Percentiles rank a stretch among this genome's conserved stretches.
These are phyloP conservation scores for Immersiporthe knoxdaviesiana DNA, from an alignment of 2,329 filamentous ascomycete species.

Conservation along the genomic window DNA sequence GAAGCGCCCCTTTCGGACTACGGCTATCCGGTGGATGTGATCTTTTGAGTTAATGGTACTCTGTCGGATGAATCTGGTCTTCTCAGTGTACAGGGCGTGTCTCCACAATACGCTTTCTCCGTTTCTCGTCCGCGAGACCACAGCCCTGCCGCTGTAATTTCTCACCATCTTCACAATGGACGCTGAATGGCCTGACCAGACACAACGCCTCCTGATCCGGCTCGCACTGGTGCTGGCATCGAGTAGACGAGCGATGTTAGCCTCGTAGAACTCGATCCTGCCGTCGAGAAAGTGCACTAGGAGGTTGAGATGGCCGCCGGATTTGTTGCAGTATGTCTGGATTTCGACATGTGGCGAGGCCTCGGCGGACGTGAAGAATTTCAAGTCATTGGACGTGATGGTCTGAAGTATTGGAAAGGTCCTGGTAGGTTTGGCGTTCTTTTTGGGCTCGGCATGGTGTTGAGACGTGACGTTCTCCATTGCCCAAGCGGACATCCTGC, in stretches of 20 bases:
- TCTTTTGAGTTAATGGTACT: conserved; percentile 69
- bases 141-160: conserved; percentile 77
- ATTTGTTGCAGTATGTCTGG: conserved; percentile 70
- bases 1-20: conserved; percentile 77
- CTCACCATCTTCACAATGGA: conserved; percentile 85
- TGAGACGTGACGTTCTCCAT: conserved; percentile 83
- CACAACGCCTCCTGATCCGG: conserved; percentile 64
- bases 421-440: conserved; percentile 53
- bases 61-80: conserved; percentile 64
- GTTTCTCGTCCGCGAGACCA: conserved; percentile 78
- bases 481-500: conserved; percentile 90
- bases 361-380: conserved; percentile 44
- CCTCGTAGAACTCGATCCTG: conserved; percentile 79
- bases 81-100: conserved; percentile 57
- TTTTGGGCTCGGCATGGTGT: conserved; percentile 45
- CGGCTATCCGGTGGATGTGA: conserved; percentile 78
- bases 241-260: conserved; percentile 77
- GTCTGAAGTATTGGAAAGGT: conserved; percentile 83
- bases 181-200: conserved; percentile 83
- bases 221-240: conserved; percentile 67
- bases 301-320: conserved; percentile 68
- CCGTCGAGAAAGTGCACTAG: conserved; percentile 86
- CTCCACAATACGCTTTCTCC: conserved; percentile 86
- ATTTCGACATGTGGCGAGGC: conserved; percentile 63
- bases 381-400: conserved; percentile 62